Percentiles rank a stretch among this genome's conserved stretches.
phyloP scores from a whole-genome alignment of 1,284 basidiomycete genomes.

The Mycena sp. region DNA sequence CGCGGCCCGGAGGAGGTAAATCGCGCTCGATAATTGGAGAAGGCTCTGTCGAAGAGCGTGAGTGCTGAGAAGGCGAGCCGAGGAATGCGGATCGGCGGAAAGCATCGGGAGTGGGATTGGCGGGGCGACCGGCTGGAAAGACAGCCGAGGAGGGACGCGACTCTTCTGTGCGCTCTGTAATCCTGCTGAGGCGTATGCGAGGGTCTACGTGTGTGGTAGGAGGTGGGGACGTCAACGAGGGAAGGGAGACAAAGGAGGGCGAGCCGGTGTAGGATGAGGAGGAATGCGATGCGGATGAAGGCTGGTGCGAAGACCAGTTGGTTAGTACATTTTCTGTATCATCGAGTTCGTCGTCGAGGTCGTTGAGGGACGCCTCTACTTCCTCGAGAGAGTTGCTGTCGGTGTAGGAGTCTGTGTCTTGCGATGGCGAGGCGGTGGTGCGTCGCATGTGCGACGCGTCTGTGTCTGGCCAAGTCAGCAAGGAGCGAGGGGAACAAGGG shows the following conservation, averaged over 20 bases:
- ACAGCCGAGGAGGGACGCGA: conserved; percentile 38
- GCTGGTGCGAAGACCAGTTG: conserved; percentile 20
- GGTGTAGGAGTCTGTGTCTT: conserved; percentile 48
- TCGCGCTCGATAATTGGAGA: conserved; percentile 42
- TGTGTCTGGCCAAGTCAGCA: not conserved
- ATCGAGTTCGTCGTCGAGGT: conserved; percentile 71
- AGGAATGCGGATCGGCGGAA: conserved; percentile 51
- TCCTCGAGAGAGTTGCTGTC: conserved; percentile 63
- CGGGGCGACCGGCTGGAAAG: conserved; percentile 37
- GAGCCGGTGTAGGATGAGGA: conserved; percentile 50
- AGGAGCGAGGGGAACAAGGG: not conserved
- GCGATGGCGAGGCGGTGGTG: conserved; percentile 11
- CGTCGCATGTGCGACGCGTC: conserved; percentile 24
- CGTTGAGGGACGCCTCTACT: conserved; percentile 72
- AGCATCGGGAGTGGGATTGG: conserved; percentile 44
- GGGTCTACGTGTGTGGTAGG: not conserved
- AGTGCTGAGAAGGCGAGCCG: conserved; percentile 41
- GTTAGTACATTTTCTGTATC: conserved; percentile 36
- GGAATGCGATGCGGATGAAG: not conserved
- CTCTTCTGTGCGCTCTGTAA: conserved; percentile 68
- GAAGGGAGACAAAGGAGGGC: conserved; percentile 47
- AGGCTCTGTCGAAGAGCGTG: conserved; percentile 55
- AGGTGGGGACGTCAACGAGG: conserved; percentile 8
- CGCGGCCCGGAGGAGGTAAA: conserved; percentile 64
- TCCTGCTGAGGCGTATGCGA: conserved; percentile 58